Conservation (phyloP, 1,139 yeast species). For the Geotrichum reessii region DNA sequence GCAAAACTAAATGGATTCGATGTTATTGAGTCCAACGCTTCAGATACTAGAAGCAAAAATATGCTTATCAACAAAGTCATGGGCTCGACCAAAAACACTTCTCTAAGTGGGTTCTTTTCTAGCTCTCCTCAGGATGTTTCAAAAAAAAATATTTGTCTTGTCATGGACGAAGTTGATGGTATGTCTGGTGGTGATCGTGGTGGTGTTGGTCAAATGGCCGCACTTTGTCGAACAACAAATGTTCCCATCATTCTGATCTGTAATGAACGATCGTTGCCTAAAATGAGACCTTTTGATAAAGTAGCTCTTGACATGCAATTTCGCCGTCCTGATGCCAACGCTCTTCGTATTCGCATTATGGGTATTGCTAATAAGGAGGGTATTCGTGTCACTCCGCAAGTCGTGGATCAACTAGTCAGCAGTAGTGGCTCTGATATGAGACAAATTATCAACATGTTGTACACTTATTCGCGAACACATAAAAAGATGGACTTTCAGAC, state of each 20-base stretch:
- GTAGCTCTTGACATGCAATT: conserved; percentile 80
- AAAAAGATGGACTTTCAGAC: conserved; percentile 58
- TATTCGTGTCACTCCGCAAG: conserved; percentile 69
- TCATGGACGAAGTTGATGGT: conserved; percentile 99
- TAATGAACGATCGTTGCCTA: conserved; percentile 86
- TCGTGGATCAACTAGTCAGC: conserved; percentile 77
- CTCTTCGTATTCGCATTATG: conserved; percentile 78
- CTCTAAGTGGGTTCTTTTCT: conserved; percentile 72
- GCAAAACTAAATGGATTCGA: conserved; percentile 77
- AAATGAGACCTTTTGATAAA: conserved; percentile 92
- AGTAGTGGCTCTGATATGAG: conserved; percentile 89
- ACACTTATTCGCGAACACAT: conserved; percentile 69
- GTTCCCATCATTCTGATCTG: conserved; percentile 92
- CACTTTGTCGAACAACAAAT: conserved; percentile 74
- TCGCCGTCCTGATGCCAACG: conserved; percentile 79
- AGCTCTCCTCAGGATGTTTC: conserved; percentile 29
- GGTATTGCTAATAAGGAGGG: conserved; percentile 85
- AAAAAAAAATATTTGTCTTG: conserved; percentile 61
- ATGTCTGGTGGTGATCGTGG: conserved; percentile 99
- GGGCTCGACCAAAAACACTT: conserved; percentile 70
- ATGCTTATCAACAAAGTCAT: conserved; percentile 63
- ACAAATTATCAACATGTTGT: conserved; percentile 83
- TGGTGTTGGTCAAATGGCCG: conserved; percentile 93
- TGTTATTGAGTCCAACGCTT: conserved; percentile 83
- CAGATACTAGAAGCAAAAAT: conserved; percentile 84